Conservation (phyloP, 768 basidiomycete species). For the Suillus americanus region DNA sequence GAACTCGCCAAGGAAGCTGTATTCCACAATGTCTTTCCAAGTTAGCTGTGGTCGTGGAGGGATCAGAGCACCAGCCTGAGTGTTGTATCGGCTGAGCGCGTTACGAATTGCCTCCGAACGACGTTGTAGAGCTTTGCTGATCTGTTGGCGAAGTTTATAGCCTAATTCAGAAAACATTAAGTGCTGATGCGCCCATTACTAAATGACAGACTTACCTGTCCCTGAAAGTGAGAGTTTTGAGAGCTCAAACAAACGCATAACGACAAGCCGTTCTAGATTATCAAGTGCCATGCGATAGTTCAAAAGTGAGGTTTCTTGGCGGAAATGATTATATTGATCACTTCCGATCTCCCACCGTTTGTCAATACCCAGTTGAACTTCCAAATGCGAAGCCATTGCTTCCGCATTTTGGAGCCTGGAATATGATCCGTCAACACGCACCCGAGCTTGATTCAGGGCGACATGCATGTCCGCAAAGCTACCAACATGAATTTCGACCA, state of each 20-base stretch:
- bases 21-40: no score
- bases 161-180: slow-evolving; percentile 16
- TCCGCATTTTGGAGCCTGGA: slow-evolving; percentile 3
- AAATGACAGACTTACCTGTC: neutral
- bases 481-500: neutral
- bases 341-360: slow-evolving; percentile 7
- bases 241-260: no score
- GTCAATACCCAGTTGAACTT: slow-evolving; percentile 1
- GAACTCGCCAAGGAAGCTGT: no score
- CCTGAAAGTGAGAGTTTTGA: no score
- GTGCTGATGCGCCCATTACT: neutral
- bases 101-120: slow-evolving; percentile 26
- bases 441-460: neutral
- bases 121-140: slow-evolving; percentile 27
- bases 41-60: no score
- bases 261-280: no score
- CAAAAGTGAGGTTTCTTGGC: neutral
- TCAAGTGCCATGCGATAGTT: neutral
- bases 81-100: slow-evolving; percentile 18
- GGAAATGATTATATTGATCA: neutral
- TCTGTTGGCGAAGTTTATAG: slow-evolving; percentile 32
- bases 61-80: no score
- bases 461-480: neutral
- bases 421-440: neutral
- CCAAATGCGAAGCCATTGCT: neutral